Evolutionary conservation across 129 eudicot species (phyloP).

Genomic region (Helianthus tuberosus): DNA sequence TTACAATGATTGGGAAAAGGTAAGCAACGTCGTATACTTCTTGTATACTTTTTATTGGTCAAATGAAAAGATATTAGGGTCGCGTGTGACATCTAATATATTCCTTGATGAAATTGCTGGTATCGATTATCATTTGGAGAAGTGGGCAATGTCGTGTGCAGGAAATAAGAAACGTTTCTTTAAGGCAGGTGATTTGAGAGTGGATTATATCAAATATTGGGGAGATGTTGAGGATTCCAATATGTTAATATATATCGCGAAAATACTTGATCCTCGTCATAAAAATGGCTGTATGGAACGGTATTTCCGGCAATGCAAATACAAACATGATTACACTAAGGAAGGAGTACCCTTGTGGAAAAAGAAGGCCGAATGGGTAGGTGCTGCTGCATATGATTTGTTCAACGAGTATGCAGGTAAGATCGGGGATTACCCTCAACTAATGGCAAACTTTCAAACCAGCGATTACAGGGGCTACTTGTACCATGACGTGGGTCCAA

Average conservation of each 20-base stretch:
- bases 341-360: conserved; percentile 9
- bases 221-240: conserved; percentile 29
- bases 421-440: not conserved
- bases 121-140: conserved; percentile 9
- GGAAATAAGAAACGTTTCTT: not conserved
- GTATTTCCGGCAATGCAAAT: conserved; percentile 6
- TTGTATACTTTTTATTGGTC: not conserved
- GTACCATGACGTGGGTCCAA: not conserved
- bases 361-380: conserved; percentile 5
- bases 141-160: not conserved
- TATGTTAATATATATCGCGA: conserved; percentile 16
- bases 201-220: not conserved
- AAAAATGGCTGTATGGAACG: not conserved
- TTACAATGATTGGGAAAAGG: not conserved
- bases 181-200: not conserved
- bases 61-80: not conserved
- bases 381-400: not conserved
- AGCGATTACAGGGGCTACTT: conserved; percentile 1
- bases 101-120: not conserved
- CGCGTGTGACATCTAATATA: conserved; percentile 1
- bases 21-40: not conserved
- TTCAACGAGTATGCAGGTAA: conserved; percentile 10
- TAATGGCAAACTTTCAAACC: not conserved
- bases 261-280: conserved; percentile 19
- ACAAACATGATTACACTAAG: conserved; percentile 11